Evolutionary conservation across 2,329 filamentous ascomycete species (phyloP).

Genomic region (Trichoderma afroharzianum): DNA sequence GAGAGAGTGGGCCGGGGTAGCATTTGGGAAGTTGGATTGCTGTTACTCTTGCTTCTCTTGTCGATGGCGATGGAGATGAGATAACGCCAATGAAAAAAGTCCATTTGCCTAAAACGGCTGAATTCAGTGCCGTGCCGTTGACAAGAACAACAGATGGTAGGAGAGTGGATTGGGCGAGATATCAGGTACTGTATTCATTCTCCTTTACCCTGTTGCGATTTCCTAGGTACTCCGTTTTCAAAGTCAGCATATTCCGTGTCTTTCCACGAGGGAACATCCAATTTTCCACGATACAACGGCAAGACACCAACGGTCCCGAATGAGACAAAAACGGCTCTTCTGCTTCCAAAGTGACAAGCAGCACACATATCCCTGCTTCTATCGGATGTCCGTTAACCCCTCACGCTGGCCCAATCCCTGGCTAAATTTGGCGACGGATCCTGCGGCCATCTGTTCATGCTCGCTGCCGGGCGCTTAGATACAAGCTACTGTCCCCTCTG

Average conservation of each 20-base stretch:
- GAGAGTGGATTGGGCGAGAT: background rate
- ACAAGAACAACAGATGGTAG: background rate
- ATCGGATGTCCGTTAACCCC: constrained; percentile 18
- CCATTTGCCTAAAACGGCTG: constrained; percentile 7
- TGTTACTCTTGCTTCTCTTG: background rate
- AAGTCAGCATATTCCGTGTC: background rate
- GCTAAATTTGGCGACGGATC: constrained; percentile 21
- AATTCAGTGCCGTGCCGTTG: background rate
- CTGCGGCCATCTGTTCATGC: background rate
- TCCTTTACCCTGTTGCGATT: background rate
- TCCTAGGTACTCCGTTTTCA: background rate
- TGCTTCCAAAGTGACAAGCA: background rate
- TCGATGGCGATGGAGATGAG: background rate
- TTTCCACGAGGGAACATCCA: background rate
- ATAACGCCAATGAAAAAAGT: background rate
- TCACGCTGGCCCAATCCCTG: constrained; percentile 12
- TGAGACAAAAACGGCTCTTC: background rate
- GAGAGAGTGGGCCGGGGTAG: background rate
- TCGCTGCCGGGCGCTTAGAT: constrained; percentile 20
- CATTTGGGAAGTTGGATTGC: background rate
- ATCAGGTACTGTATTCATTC: background rate
- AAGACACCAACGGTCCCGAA: background rate
- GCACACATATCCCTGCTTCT: background rate
- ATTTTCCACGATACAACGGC: background rate
- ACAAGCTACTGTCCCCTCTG: background rate